Conservation (phyloP, 805 yeast species). For the Geotrichum ghanense region DNA sequence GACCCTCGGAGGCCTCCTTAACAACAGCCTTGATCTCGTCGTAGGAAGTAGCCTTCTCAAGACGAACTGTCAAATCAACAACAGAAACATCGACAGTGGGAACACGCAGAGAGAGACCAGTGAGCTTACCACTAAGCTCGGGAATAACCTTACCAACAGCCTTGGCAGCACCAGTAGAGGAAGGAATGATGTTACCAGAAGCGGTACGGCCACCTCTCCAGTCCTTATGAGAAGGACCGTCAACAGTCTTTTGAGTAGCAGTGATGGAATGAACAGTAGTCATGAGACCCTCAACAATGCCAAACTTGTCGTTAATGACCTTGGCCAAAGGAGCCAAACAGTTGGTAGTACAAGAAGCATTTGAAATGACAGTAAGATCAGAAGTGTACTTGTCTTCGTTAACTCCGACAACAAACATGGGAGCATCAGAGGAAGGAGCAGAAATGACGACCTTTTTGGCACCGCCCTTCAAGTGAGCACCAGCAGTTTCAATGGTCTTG, state of each 20-base stretch:
- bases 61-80: conserved; percentile 76
- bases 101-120: conserved; percentile 84
- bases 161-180: conserved; percentile 92
- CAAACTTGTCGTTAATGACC: conserved; percentile 67
- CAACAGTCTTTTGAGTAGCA: conserved; percentile 87
- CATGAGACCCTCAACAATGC: conserved; percentile 81
- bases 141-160: conserved; percentile 90
- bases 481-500: conserved; percentile 66
- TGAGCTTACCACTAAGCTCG: conserved; percentile 73
- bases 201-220: conserved; percentile 97
- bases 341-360: conserved; percentile 89
- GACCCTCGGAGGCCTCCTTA: conserved; percentile 62
- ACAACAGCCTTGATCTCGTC: conserved; percentile 65
- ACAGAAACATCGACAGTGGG: conserved; percentile 86
- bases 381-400: conserved; percentile 64
- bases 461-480: conserved; percentile 73
- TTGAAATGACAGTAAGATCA: conserved; percentile 63
- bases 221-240: conserved; percentile 90
- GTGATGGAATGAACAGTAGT: conserved; percentile 89
- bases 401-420: conserved; percentile 87
- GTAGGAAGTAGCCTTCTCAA: conserved; percentile 59
- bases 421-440: conserved; percentile 84
- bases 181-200: conserved; percentile 83
- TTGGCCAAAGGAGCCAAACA: conserved; percentile 87
- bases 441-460: conserved; percentile 87